Evolutionary conservation across 495 filamentous ascomycete genomes (phyloP), one percentile per base, ranked within the genome.

Genomic region (Sabuloglossum arenarium): DNA sequence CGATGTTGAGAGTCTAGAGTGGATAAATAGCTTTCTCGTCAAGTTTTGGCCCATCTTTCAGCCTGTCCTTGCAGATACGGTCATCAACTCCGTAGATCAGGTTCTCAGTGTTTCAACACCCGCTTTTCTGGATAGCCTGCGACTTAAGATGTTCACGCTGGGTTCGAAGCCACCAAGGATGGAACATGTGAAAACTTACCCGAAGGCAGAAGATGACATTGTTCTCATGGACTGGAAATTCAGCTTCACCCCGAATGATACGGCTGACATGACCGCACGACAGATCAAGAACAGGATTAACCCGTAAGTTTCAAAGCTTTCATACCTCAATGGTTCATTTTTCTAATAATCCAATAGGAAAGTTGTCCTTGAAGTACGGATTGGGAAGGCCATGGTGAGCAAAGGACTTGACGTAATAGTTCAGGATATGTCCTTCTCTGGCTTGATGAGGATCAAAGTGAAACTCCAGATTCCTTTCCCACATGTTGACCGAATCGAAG

Each of bases 211-310:
- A 47, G 87, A 95, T 49, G 90, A 99, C 62, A 84, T 84, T 55
- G 85, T 99, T 43, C 77, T 97, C 55, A 99, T 97, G 93, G 91
- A 99, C 65, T 99, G 91, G 91, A 89, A 94, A 61, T 97, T 99
- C 69, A 96, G 89, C 71, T 99, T 99, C 68, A 97, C 85, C 0
- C 91, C 91, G 9, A 96, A 90, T 61, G 91, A 99, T 67, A 84
- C 75, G 10, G 79, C 84, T 58, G 91, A 99, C 69, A 74, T 99
- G 75, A 99, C 91, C 5, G 72, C 80, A 23, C 80, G 83, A 46
- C 91, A 99, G 64, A 66, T 93, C 60, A 91, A 87, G 70, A 85
- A 90, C 68, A 96, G 93, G 70, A 75, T 96, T 66, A 96, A 99
- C 66, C 91, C 91, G 9, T 58, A 53, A 3, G 54, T 43, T 6